These are phyloP conservation scores for Massarina eburnea DNA, from an alignment of 2,329 filamentous ascomycete species.

Conservation along the genomic window DNA sequence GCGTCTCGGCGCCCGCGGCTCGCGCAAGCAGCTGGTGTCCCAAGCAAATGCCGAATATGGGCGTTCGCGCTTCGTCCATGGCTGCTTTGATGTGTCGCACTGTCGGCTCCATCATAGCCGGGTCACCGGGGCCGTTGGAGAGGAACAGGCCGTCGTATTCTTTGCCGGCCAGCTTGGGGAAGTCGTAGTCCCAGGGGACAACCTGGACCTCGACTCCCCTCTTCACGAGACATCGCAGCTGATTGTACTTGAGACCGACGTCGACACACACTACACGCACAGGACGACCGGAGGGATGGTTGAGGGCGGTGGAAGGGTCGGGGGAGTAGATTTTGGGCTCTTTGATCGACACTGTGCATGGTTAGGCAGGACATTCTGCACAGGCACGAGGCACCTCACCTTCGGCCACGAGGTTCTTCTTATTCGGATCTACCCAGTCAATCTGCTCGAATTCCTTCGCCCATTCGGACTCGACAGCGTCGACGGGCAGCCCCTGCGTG, in stretches of 20 bases:
- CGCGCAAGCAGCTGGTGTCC: constrained; percentile 91
- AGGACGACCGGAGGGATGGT: constrained; percentile 84
- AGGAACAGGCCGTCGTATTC: constrained; percentile 97
- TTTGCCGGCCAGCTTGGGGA: constrained; percentile 72
- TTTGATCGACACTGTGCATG: constrained; percentile 78
- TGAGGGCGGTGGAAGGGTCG: constrained; percentile 68
- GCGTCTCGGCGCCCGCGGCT: constrained; percentile 79
- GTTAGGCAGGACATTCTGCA: constrained; percentile 20
- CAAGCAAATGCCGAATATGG: constrained; percentile 94
- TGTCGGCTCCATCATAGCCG: constrained; percentile 78
- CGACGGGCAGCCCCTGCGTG: constrained; percentile 36
- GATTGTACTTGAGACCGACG: constrained; percentile 98
- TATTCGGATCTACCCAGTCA: constrained; percentile 90
- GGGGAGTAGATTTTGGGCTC: constrained; percentile 84
- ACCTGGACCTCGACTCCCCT: constrained; percentile 92
- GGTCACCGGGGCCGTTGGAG: constrained; percentile 96
- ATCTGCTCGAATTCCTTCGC: constrained; percentile 70
- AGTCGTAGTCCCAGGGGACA: constrained; percentile 95
- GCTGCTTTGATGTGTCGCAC: constrained; percentile 77
- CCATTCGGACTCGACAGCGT: constrained; percentile 48
- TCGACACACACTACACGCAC: constrained; percentile 91
- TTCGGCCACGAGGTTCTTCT: constrained; percentile 88
- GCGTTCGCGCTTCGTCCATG: constrained; percentile 76
- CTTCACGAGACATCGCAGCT: constrained; percentile 87
- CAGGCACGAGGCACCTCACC: constrained; percentile 61